Percentiles rank a stretch among this genome's conserved stretches.
These are phyloP conservation scores for Aquilaria sinensis DNA, from an alignment of 345 rosid species.

Conservation along the genomic window DNA sequence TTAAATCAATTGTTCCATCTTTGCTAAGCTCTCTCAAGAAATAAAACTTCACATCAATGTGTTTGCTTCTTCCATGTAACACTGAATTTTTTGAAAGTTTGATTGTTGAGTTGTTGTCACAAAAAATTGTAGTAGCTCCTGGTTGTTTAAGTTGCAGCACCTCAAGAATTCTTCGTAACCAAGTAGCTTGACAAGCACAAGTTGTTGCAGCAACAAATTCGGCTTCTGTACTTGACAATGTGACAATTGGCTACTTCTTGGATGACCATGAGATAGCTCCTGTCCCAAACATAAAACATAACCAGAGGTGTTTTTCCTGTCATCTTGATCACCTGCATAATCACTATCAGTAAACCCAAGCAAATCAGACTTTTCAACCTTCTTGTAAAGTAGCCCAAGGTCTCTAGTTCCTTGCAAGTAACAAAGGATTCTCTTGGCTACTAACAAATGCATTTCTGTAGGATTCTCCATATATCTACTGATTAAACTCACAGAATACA, in stretches of 20 bases:
- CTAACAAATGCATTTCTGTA: neutral
- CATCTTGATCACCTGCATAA: conserved; percentile 7
- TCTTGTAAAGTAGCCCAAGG: neutral
- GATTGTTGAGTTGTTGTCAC: too few species aligned
- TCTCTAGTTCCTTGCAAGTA: neutral
- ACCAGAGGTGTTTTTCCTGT: neutral
- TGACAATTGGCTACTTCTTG: conserved; percentile 1
- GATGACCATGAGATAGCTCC: neutral
- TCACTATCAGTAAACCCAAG: neutral
- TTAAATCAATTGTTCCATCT: too few species aligned
- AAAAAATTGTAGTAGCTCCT: too few species aligned
- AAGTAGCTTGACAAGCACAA: too few species aligned
- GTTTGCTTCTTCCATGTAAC: too few species aligned
- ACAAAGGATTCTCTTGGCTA: neutral
- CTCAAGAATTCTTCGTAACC: too few species aligned
- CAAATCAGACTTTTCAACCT: neutral
- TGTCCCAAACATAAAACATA: neutral
- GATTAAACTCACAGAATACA: neutral
- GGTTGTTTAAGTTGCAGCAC: too few species aligned
- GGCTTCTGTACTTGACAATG: neutral
- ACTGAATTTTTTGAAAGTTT: too few species aligned
- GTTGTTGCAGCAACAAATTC: too few species aligned
- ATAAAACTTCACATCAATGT: too few species aligned
- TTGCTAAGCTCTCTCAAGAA: too few species aligned
- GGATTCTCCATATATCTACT: neutral